Base-by-base conservation (phyloP, 345 rosid genomes). In the Heritiera fomes region DNA sequence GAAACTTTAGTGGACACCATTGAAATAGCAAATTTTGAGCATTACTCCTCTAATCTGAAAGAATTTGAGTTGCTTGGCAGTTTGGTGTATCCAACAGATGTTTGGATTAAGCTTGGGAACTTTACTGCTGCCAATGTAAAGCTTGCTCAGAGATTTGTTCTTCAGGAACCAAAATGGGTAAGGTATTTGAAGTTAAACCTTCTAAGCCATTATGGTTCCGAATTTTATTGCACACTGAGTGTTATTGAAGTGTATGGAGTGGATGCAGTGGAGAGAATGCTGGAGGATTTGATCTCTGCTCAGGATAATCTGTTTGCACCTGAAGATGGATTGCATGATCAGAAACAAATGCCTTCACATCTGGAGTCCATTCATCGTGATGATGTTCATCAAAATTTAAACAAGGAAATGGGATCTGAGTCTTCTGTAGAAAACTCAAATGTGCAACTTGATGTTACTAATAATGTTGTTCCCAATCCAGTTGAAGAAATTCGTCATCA, bases 211-310 rank as follows among this genome's bases (percentile, higher is more conserved):
- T 83, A 90, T 76, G 98, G 99, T 7, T 86, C 92, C 47, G 99
- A 97, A 84, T 94, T 97, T 85, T 97, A 97, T 77, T 97, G 99
- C 80, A 97, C 99, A 1, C 82, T 94, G 67, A 97, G 98, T 75
- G 78, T 90, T 62, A 63, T 94, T 46, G 96, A 94, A 87, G 97
- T 90, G 30, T 94, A 87, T 61, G 98, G 99, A 77, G 98, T 97
- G 56, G 98, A 97, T 86, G 98, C 98, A 15, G 95, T 94, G 75
- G 99, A 97, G 83, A 60, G 91, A 82, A 91, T 94, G 98, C 86
- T 97, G 73, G 98, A 91, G 82, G 99, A 97, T 89, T 85, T 94
- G 89, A 90, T 97, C 64, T 86, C 91, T 40, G 87, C 80, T 75
- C 92, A 91, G 77, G 91, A 86, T 71, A 86, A 84, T 13, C 15